Percentiles rank a stretch among this genome's conserved stretches.
phyloP scores from a whole-genome alignment of 208 protist genomes.

The Sergeia podlipaevii region DNA sequence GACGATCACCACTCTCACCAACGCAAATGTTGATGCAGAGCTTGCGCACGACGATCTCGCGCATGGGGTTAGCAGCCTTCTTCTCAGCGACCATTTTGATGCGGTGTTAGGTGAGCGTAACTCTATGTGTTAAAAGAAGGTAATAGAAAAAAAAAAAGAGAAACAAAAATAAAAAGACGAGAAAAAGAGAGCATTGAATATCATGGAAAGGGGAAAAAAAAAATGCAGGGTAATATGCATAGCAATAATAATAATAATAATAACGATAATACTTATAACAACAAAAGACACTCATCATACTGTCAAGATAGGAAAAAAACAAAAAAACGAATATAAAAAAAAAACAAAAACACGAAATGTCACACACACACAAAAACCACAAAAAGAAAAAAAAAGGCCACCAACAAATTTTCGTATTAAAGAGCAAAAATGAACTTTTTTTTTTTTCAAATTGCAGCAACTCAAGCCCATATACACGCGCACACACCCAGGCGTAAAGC shows the following conservation, averaged over 20 bases:
- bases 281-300: too few species aligned
- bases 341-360: too few species aligned
- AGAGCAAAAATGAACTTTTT: background rate
- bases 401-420: background rate
- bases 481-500: background rate
- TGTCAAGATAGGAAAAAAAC: too few species aligned
- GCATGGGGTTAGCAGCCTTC: slow-evolving; percentile 90
- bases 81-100: slow-evolving; percentile 33
- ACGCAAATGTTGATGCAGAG: slow-evolving; percentile 99
- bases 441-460: background rate
- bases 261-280: background rate
- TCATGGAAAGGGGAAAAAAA: background rate
- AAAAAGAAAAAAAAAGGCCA: background rate
- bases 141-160: slow-evolving; percentile 9
- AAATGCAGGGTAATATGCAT: slow-evolving; percentile 10
- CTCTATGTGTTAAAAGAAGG: slow-evolving; percentile 5
- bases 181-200: background rate
- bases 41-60: slow-evolving; percentile 97
- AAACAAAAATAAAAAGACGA: slow-evolving; percentile 6
- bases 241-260: slow-evolving; percentile 1
- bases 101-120: background rate
- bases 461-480: too few species aligned
- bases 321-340: background rate
- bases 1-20: slow-evolving; percentile 98
- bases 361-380: too few species aligned